phyloP scores from a whole-genome alignment of 257 asterid species.

The Galeopsis tetrahit region DNA sequence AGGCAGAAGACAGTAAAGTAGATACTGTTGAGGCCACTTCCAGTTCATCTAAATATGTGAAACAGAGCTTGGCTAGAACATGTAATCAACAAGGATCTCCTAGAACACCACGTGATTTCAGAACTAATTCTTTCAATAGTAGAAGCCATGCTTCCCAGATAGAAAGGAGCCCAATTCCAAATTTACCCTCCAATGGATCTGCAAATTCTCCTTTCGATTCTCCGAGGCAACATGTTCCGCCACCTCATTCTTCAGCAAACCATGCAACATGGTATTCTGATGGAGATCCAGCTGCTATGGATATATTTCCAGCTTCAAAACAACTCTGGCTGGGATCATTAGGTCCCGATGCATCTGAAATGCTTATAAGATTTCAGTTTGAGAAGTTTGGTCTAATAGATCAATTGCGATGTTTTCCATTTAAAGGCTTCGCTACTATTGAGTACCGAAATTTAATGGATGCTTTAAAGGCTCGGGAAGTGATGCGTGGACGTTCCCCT shows the following conservation, averaged over 20 bases:
- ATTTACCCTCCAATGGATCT: slow-evolving; percentile 51
- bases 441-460: slow-evolving; percentile 79
- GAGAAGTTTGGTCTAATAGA: slow-evolving; percentile 81
- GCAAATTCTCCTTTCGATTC: slow-evolving; percentile 63
- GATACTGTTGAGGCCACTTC: slow-evolving; percentile 50
- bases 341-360: slow-evolving; percentile 84
- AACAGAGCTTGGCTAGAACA: slow-evolving; percentile 47
- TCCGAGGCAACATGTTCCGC: slow-evolving; percentile 53
- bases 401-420: slow-evolving; percentile 58
- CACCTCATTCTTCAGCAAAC: slow-evolving; percentile 53
- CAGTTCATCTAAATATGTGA: slow-evolving; percentile 50
- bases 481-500: slow-evolving; percentile 74
- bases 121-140: slow-evolving; percentile 61
- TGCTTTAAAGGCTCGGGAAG: slow-evolving; percentile 85
- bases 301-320: slow-evolving; percentile 79
- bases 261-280: slow-evolving; percentile 62
- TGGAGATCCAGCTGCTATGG: slow-evolving; percentile 86
- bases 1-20: slow-evolving; percentile 47
- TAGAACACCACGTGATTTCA: slow-evolving; percentile 64
- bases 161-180: slow-evolving; percentile 61
- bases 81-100: slow-evolving; percentile 57
- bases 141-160: slow-evolving; percentile 51
- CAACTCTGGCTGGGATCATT: slow-evolving; percentile 82
- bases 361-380: slow-evolving; percentile 67
- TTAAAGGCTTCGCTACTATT: slow-evolving; percentile 70